Evolutionary conservation across 2,329 filamentous ascomycete genomes (phyloP).

Genomic region (Esteya vermicola): DNA sequence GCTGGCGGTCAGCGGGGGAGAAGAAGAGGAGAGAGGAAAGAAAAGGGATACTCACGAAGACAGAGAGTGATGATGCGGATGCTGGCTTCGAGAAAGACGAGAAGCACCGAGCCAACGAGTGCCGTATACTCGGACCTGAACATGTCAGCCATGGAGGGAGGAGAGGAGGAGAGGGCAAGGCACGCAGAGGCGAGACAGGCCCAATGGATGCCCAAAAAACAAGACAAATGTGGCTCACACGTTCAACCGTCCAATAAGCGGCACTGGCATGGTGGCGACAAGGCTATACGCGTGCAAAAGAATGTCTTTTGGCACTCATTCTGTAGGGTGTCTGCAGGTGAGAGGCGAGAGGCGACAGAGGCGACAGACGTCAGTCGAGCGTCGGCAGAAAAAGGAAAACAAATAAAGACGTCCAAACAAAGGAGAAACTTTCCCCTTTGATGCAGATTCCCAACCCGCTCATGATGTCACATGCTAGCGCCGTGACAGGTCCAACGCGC

Average conservation of each 20-base stretch:
- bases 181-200: neutral
- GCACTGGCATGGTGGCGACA: conserved; percentile 30
- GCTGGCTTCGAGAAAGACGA: conserved; percentile 70
- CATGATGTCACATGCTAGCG: neutral
- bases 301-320: too few species aligned
- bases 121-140: conserved; percentile 73
- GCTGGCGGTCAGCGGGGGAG: conserved; percentile 30
- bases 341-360: neutral
- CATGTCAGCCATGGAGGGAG: too few species aligned
- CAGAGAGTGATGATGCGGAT: conserved; percentile 79
- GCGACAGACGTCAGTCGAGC: neutral
- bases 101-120: conserved; percentile 66
- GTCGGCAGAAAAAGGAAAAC: neutral
- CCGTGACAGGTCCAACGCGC: too few species aligned
- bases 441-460: too few species aligned
- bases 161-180: neutral
- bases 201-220: neutral
- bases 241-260: conserved; percentile 37
- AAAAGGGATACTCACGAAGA: conserved; percentile 50
- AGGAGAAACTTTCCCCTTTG: too few species aligned
- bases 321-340: too few species aligned
- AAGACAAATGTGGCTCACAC: conserved; percentile 24
- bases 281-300: too few species aligned
- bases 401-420: neutral
- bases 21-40: neutral